Evolutionary conservation across 1,284 basidiomycete genomes (phyloP), one percentile per base, ranked within the genome.

Genomic region (Trametes polyzona): DNA sequence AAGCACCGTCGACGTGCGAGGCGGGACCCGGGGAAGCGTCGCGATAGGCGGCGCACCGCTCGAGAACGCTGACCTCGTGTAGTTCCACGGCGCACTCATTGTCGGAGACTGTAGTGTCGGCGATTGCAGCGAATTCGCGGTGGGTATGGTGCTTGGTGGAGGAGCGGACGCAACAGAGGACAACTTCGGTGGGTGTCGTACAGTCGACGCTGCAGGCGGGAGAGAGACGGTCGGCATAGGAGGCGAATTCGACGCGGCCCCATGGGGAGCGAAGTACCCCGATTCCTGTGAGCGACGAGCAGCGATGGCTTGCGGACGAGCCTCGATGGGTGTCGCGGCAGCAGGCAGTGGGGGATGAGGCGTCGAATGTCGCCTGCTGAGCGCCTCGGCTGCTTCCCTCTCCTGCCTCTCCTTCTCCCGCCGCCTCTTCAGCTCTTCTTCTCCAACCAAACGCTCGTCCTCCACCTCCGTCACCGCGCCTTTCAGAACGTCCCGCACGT

Each of bases 401-500:
- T 63, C 65, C 39, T 63, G 57, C 41, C 61, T 70, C 68, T 70
- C 69, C 64, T 66, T 64, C 63, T 67, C 54, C 65, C 57, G 59
- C 24, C 74, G 61, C 44, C 59, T 61, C 60, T 65, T 69, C 44
- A 67, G 55, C 57, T 84, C 78, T 65, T 83, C 75, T 55, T 83
- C 84, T 39, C 83, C 80, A 56, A 84, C 74, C 39, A 92, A 73
- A 43, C 85, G 77, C 24, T 83, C 84, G 41, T 87, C 84, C 17
- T 92, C 88, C 46, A 91, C 67, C 26, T 78, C 75, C 26, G 71
- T 69, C 2, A 78, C 73, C 42, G 78, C 76, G 33, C 83, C 82
- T 57, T 81, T 78, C 39, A 93, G 73, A n/a, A 90, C 76, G 63
- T 92, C 89, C 58, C 87, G 78, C 53, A 92, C 84, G 71, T 92